Conservation (phyloP, 192 early-diverging fungal genomes). For the Entomortierella lignicola region DNA sequence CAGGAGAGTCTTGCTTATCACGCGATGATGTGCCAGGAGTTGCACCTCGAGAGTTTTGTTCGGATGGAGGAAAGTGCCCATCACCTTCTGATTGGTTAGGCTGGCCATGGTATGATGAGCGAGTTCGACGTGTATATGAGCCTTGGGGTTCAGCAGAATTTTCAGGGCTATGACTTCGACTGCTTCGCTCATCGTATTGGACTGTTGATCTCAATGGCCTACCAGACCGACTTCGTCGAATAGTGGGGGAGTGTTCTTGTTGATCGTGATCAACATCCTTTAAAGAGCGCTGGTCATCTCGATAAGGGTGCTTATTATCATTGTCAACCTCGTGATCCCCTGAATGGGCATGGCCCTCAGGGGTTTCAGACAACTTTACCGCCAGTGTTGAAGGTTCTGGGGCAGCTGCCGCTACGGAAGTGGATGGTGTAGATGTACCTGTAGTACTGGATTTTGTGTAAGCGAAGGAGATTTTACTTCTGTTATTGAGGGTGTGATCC, state of each 20-base stretch:
- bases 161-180: conserved; percentile 13
- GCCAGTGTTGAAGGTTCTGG: conserved; percentile 45
- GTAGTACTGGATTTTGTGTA: conserved; percentile 9
- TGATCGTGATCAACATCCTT: conserved; percentile 4
- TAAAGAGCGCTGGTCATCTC: background rate
- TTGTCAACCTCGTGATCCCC: conserved; percentile 4
- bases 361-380: conserved; percentile 37
- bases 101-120: conserved; percentile 11
- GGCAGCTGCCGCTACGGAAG: conserved; percentile 38
- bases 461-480: conserved; percentile 21
- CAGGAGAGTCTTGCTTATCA: background rate
- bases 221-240: conserved; percentile 41
- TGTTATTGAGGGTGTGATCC: conserved; percentile 19
- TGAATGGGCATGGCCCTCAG: conserved; percentile 20
- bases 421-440: conserved; percentile 22
- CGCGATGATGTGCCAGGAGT: background rate
- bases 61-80: background rate
- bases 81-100: background rate
- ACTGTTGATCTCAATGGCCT: conserved; percentile 26
- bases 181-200: conserved; percentile 40
- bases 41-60: background rate
- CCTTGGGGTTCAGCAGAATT: conserved; percentile 3
- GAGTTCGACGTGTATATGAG: conserved; percentile 4
- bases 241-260: background rate
- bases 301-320: background rate